A percentile compares a stretch with the other conserved stretches of the same genome.
phyloP scores from a whole-genome alignment of 108 stramenopile genomes.

The Chaetoceros muelleri region DNA sequence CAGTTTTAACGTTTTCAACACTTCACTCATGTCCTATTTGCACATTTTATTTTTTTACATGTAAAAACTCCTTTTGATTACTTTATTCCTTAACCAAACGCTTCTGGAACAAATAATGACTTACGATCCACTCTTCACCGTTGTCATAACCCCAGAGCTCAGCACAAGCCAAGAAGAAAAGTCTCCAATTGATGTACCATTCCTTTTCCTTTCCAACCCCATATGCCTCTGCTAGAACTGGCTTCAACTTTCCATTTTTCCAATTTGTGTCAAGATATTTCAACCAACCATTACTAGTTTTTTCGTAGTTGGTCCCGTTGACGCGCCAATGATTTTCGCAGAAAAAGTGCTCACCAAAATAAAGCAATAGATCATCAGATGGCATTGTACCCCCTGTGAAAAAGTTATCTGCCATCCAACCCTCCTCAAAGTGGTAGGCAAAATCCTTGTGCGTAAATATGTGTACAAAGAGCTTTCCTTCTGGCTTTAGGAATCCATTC shows the following conservation, averaged over 20 bases:
- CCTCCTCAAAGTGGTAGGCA: conserved; percentile 88
- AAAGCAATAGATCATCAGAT: conserved; percentile 85
- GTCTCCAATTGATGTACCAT: conserved; percentile 90
- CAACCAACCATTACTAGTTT: conserved; percentile 91
- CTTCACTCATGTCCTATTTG: too few relatives aligned
- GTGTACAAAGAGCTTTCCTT: conserved; percentile 89
- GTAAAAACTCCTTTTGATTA: too few relatives aligned
- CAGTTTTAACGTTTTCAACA: too few relatives aligned
- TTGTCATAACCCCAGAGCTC: conserved; percentile 82
- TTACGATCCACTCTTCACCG: conserved; percentile 87
- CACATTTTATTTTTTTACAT: too few relatives aligned
- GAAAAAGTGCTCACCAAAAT: conserved; percentile 67
- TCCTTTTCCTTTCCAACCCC: conserved; percentile 63
- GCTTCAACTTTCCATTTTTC: conserved; percentile 46
- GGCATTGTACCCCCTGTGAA: conserved; percentile 89
- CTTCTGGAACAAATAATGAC: conserved; percentile 72
- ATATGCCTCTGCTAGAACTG: conserved; percentile 61
- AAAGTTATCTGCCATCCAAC: conserved; percentile 91
- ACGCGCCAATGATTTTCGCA: conserved; percentile 80
- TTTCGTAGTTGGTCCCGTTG: conserved; percentile 86
- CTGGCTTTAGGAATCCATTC: conserved; percentile 55
- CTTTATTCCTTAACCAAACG: too few relatives aligned
- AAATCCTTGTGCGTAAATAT: conserved; percentile 85
- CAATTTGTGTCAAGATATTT: conserved; percentile 70
- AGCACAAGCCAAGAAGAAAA: conserved; percentile 94